These are phyloP conservation scores for Entomortierella beljakovae DNA, from an alignment of 192 early-diverging fungal species.

Conservation along the genomic window DNA sequence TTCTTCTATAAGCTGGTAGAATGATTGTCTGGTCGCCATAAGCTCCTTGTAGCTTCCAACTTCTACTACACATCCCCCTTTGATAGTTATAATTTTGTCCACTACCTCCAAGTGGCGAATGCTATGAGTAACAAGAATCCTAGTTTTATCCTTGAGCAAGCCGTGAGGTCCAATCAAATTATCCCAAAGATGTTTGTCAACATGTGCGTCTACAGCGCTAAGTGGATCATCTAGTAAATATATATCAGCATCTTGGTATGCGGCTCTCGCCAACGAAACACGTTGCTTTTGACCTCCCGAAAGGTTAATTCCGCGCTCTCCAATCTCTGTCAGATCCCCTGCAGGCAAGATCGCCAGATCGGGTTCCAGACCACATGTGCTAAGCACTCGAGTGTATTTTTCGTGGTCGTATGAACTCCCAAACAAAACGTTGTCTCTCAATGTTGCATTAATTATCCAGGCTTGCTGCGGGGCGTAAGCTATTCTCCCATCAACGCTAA, in stretches of 20 bases:
- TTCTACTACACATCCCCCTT: constrained; percentile 74
- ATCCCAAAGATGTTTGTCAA: constrained; percentile 72
- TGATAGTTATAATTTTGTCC: constrained; percentile 75
- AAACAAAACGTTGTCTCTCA: constrained; percentile 93
- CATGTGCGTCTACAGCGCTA: constrained; percentile 85
- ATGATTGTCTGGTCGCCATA: constrained; percentile 63
- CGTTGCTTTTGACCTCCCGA: constrained; percentile 92
- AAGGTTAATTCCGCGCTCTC: constrained; percentile 90
- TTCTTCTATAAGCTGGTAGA: constrained; percentile 63
- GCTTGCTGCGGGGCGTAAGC: constrained; percentile 75
- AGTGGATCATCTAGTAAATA: constrained; percentile 88
- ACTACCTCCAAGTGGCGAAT: constrained; percentile 79
- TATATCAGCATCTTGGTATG: constrained; percentile 85
- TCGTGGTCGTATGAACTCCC: constrained; percentile 75
- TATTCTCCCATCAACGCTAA: constrained; percentile 68
- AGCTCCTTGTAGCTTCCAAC: constrained; percentile 70
- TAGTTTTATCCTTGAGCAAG: constrained; percentile 76
- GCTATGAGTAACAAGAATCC: constrained; percentile 86
- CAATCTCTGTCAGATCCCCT: constrained; percentile 93
- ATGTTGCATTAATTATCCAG: constrained; percentile 95
- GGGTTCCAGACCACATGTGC: constrained; percentile 80
- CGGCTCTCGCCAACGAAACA: constrained; percentile 72
- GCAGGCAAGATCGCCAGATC: constrained; percentile 88
- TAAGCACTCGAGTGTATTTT: constrained; percentile 76
- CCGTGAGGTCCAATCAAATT: constrained; percentile 80